Evolutionary conservation across 805 yeast species (phyloP), one percentile per base, ranked within the genome.

Genomic region (Hanseniaspora taiwanica): DNA sequence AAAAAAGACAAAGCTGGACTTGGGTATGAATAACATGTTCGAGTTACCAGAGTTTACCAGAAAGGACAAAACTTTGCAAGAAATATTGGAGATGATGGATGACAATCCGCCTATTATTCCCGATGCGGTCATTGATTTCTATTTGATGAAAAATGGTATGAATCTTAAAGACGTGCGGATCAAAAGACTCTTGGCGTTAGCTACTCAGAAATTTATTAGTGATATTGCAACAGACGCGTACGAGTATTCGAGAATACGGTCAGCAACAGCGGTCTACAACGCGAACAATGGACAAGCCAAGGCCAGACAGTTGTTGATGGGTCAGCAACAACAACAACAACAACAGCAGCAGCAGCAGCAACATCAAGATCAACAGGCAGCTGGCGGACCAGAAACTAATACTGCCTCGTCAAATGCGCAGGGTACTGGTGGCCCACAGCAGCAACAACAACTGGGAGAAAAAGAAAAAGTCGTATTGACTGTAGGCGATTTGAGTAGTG

Each of bases 201-300:
- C 98, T 1, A 91, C 98, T 0, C 98, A 93, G 54, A 91, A 91
- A 55, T 91, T 91, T 57, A 72, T 91, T 21, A 76, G 87, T 45
- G 98, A 91, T 56, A 78, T 91, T 23, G 96, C 98, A 1, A 84
- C 86, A 13, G 97, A 91, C 55, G 96, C 98, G 0, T 91, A 85
- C 56, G 98, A 91, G 56, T 87, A 85, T 55, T 82, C 95, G 7
- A 68, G 97, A 45, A 91, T 91, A 48, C 71, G 97, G 46, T 83
- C 91, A n/a, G 68, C 83, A 4, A 76, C 85, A 10, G 76, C 95
- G 0, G 93, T 87, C n/a, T 78, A 82, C 51, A 78, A 80, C 51
- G 76, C 94, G 4, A 69, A 82, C 35, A 84, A 84, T 53, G 94
- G 95, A 6, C 94, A 83, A 55, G 80, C 77, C 1, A 69, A 93